phyloP scores from a whole-genome alignment of 306 rosid genomes.

The Acacia melanoxylon region DNA sequence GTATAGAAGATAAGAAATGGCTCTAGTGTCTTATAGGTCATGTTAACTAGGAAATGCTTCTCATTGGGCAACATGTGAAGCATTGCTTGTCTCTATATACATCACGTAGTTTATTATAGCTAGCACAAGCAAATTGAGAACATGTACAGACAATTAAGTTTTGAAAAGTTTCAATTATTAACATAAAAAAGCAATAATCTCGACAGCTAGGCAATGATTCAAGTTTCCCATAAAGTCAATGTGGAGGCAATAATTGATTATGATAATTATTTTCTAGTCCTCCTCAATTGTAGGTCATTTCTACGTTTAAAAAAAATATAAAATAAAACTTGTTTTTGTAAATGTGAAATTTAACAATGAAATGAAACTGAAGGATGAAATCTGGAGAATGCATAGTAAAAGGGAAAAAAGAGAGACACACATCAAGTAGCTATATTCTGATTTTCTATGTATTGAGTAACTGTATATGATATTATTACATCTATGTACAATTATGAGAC shows the following conservation, averaged over 20 bases:
- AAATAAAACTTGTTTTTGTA: neutral
- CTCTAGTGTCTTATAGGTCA: neutral
- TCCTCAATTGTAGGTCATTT: neutral
- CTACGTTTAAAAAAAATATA: neutral
- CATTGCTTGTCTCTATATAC: neutral
- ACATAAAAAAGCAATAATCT: no score
- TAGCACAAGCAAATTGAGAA: neutral
- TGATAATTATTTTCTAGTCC: neutral
- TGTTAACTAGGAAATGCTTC: neutral
- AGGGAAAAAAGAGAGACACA: neutral
- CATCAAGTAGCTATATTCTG: slow-evolving; percentile 9
- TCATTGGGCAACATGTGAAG: neutral
- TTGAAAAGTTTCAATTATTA: no score
- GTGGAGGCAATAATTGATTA: neutral
- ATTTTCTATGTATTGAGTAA: neutral
- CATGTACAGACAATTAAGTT: no score
- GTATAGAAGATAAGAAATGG: neutral
- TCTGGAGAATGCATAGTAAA: neutral
- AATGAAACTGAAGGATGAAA: neutral
- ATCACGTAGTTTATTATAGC: neutral
- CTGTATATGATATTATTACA: neutral
- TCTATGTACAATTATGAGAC: slow-evolving; percentile 25
- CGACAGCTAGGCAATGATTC: no score
- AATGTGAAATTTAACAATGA: neutral
- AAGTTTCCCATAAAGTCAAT: no score